Evolutionary conservation across 2,329 filamentous ascomycete genomes (phyloP), one percentile per base, ranked within the genome.

Genomic region (Paramyrothecium roridum): DNA sequence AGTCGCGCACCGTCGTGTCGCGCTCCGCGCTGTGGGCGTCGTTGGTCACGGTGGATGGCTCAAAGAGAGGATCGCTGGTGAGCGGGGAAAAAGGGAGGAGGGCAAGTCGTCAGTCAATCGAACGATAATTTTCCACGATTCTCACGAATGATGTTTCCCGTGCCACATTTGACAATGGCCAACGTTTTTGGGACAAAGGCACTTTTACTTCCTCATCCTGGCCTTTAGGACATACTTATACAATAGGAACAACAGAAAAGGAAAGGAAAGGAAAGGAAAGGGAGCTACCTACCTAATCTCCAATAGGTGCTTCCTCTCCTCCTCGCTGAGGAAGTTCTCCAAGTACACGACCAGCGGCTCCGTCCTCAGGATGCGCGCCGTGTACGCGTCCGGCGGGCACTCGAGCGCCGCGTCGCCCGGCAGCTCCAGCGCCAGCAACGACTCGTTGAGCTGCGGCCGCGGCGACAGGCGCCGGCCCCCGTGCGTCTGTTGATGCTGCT

Each of bases 261-360:
- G 26, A 30, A 30, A 30, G 26, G 26, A 30, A 30, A 30, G 4
- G 26, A 30, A 30, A 43, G 47, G 16, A 23, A 40, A 43, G 33
- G 22, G 30, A 34, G 45, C 11, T 56, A 53, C 66, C n/a, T 52
- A 82, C 80, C 80, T 82, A 46, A 82, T 76, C 17, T 80, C 74
- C 2, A 82, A 67, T 20, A 84, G 64, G 60, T 82, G 76, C 33
- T 60, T 57, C 50, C 75, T 72, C 64, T 84, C 81, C 3, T 66
- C 67, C 10, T 60, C 57, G 16, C 70, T 73, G 53, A 84, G 59
- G 59, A 84, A 84, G 19, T 75, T 70, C 66, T 82, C 79, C 13
- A 84, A 67, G 57, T 84, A 84, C 3, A 84, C 62, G 2, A 84
- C 78, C 40, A 84, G 64, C 20, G 81, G 81, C 54, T 76, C 76